Conservation (phyloP, 257 asterid species). For the Solanum appendiculatum region DNA sequence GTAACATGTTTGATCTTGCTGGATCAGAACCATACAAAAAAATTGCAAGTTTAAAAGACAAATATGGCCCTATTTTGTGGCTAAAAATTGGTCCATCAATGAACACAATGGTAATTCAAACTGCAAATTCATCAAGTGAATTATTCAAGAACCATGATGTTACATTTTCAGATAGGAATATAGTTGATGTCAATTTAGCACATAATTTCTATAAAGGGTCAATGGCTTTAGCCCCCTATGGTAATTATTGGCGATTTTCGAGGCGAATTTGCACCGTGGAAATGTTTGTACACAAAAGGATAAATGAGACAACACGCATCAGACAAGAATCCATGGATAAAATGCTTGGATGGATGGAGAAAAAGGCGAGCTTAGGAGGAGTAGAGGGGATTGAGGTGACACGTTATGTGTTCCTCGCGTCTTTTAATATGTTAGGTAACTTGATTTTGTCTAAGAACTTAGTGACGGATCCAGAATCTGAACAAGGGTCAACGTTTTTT, state of each 20-base stretch:
- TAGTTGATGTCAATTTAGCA: conserved; percentile 33
- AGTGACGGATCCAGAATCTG: conserved; percentile 25
- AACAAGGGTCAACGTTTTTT: conserved; percentile 36
- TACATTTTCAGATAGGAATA: conserved; percentile 22
- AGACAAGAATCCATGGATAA: background rate
- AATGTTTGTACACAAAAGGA: conserved; percentile 18
- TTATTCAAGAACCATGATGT: conserved; percentile 36
- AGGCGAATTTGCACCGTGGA: conserved; percentile 46
- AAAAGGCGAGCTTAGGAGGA: background rate
- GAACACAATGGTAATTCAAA: conserved; percentile 32
- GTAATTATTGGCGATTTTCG: conserved; percentile 44
- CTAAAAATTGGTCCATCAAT: conserved; percentile 30
- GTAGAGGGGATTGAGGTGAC: conserved; percentile 22
- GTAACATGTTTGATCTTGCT: conserved; percentile 34
- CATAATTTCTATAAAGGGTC: conserved; percentile 32
- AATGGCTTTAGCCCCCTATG: conserved; percentile 45
- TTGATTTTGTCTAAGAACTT: conserved; percentile 42
- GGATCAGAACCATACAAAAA: conserved; percentile 30
- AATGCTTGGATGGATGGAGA: conserved; percentile 22
- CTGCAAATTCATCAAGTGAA: background rate
- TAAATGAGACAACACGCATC: background rate
- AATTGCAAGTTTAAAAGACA: conserved; percentile 12
- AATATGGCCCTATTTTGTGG: conserved; percentile 42
- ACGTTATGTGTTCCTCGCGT: conserved; percentile 40
- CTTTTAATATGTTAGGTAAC: conserved; percentile 53